A percentile compares a stretch with the other conserved stretches of the same genome.
These are phyloP conservation scores for Baudoinia panamericana DNA, from an alignment of 495 filamentous ascomycete genomes.

Conservation along the genomic window DNA sequence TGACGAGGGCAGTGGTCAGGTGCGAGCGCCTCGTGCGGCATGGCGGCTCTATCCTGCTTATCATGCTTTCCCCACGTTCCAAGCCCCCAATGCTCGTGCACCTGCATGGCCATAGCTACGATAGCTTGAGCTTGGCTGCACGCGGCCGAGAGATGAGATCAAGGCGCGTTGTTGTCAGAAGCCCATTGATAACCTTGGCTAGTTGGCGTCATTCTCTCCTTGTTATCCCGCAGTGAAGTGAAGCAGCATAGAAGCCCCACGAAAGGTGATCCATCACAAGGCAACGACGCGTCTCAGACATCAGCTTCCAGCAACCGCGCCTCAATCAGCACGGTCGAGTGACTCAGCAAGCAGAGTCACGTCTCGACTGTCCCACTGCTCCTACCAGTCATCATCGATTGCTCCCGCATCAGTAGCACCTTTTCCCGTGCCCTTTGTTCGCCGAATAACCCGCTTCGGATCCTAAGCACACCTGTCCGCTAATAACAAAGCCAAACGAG, in stretches of 20 bases:
- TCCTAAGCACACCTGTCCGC: constrained; percentile 5
- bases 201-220: not conserved
- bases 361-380: too few species aligned
- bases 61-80: too few species aligned
- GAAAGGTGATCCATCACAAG: not conserved
- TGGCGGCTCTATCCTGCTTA: constrained; percentile 2
- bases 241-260: not conserved
- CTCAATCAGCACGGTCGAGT: constrained; percentile 1
- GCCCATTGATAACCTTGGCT: too few species aligned
- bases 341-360: constrained; percentile 7
- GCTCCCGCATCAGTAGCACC: not conserved
- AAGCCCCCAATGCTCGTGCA: too few species aligned
- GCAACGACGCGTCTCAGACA: not conserved
- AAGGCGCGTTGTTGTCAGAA: not conserved
- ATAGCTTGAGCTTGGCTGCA: constrained; percentile 1
- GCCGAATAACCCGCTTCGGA: not conserved
- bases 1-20: not conserved
- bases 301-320: not conserved
- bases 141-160: not conserved
- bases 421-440: not conserved
- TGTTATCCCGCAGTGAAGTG: not conserved
- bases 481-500: not conserved
- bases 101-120: too few species aligned
- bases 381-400: too few species aligned
- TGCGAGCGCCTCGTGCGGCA: not conserved